Percentiles rank a stretch among this genome's conserved stretches.
Evolutionary conservation across 2,329 filamentous ascomycete genomes (phyloP).

Genomic region (Alternaria novae-zelandiae): DNA sequence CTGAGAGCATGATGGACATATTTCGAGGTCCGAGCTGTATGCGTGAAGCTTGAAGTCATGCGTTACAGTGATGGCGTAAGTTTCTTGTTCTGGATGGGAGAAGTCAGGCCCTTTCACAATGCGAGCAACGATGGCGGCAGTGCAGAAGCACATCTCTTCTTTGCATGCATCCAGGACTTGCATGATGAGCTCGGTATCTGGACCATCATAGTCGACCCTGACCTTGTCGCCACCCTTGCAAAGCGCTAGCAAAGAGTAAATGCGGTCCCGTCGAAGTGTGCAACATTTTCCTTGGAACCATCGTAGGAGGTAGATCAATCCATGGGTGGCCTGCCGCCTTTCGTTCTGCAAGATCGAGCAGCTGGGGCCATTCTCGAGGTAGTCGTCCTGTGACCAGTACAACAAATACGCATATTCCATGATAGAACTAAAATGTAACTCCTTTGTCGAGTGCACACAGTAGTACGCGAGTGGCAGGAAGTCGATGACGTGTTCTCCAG

Average conservation of each 20-base stretch:
- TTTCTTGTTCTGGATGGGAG: neutral
- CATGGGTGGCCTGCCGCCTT: too few relatives aligned
- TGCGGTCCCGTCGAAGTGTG: neutral
- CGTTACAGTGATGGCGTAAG: neutral
- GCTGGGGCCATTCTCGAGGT: too few relatives aligned
- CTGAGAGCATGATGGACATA: neutral
- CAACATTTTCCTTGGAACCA: neutral
- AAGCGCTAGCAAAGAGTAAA: neutral
- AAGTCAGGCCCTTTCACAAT: neutral
- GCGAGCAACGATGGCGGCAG: neutral
- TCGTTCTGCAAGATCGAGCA: too few relatives aligned
- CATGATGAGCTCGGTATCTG: neutral
- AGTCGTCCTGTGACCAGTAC: too few relatives aligned
- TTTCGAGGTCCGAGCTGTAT: neutral
- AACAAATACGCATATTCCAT: too few relatives aligned
- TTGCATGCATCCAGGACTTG: neutral
- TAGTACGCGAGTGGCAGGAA: neutral
- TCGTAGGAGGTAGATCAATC: neutral
- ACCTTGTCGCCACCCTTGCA: neutral
- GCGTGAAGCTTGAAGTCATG: neutral
- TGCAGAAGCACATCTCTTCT: neutral
- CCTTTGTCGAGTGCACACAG: too few relatives aligned
- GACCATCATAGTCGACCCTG: neutral
- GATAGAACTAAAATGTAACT: too few relatives aligned
- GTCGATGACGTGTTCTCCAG: neutral